Percentiles rank a stretch among this genome's conserved stretches.
These are phyloP conservation scores for Camellia oleifera DNA, from an alignment of 179 eudicot genomes.

Conservation along the genomic window DNA sequence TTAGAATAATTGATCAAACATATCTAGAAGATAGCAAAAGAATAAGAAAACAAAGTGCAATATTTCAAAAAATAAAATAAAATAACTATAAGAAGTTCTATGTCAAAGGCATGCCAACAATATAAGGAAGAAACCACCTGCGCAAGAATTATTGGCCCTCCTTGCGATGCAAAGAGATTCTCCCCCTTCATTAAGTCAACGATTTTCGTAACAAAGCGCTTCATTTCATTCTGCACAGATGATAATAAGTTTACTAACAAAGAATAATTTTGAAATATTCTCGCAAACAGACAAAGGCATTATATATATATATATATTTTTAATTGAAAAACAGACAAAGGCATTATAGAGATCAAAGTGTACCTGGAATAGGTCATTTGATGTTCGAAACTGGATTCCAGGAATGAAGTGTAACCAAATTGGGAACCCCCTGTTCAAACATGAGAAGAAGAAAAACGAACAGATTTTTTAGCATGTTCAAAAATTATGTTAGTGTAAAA, in stretches of 20 bases:
- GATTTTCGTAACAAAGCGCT: conserved; percentile 42
- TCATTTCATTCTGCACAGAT: conserved; percentile 42
- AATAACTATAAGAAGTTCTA: neutral
- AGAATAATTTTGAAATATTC: conserved; percentile 1
- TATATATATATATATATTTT: no score
- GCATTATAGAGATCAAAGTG: neutral
- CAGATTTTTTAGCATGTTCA: neutral
- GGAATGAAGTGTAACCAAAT: conserved; percentile 54
- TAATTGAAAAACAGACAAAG: neutral
- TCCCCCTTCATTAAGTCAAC: conserved; percentile 51
- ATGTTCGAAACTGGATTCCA: conserved; percentile 48
- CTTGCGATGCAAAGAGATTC: conserved; percentile 55
- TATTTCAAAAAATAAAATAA: neutral
- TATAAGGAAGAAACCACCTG: conserved; percentile 32
- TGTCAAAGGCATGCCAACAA: neutral
- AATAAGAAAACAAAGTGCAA: neutral
- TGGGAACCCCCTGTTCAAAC: conserved; percentile 47
- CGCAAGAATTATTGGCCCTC: conserved; percentile 52
- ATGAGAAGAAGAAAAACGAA: neutral
- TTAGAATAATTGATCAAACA: neutral
- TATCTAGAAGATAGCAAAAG: neutral
- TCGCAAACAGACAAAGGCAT: neutral
- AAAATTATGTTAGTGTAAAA: neutral
- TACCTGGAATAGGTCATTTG: conserved; percentile 44
- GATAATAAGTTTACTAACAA: neutral